Evolutionary conservation across 129 eudicot species (phyloP).

Genomic region (Erigeron canadensis): DNA sequence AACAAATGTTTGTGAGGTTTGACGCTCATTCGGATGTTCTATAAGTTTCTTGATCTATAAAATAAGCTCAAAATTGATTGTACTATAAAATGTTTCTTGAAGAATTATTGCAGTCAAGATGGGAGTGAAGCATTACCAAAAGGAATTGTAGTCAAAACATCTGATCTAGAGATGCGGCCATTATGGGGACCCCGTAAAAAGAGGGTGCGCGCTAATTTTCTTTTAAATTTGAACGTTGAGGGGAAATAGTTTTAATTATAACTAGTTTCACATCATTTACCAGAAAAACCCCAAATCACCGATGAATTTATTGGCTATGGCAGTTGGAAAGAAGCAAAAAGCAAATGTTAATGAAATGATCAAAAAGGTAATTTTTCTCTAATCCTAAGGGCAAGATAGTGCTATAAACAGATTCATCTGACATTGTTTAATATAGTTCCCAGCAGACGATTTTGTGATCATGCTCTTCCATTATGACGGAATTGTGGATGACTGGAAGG

Average conservation of each 20-base stretch:
- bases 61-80: neutral
- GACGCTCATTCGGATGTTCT: conserved; percentile 4
- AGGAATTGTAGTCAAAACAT: conserved; percentile 63
- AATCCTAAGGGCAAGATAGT: neutral
- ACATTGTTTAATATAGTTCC: conserved; percentile 50
- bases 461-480: conserved; percentile 96
- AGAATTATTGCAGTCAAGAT: conserved; percentile 58
- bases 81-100: neutral
- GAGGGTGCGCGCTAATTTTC: conserved; percentile 35
- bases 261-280: conserved; percentile 22
- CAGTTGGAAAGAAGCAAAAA: conserved; percentile 88
- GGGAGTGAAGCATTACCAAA: conserved; percentile 79
- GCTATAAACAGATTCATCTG: conserved; percentile 6
- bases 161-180: conserved; percentile 81
- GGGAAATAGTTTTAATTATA: neutral
- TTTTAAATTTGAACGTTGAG: neutral
- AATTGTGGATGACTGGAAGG: conserved; percentile 73
- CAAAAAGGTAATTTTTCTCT: conserved; percentile 52
- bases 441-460: conserved; percentile 52
- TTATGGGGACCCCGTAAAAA: conserved; percentile 60
- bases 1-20: conserved; percentile 57
- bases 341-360: conserved; percentile 72
- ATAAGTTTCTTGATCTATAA: conserved; percentile 8
- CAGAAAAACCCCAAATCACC: conserved; percentile 54
- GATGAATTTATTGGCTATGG: conserved; percentile 79